Evolutionary conservation across 2,329 filamentous ascomycete species (phyloP).

Genomic region (Calonectria montana): DNA sequence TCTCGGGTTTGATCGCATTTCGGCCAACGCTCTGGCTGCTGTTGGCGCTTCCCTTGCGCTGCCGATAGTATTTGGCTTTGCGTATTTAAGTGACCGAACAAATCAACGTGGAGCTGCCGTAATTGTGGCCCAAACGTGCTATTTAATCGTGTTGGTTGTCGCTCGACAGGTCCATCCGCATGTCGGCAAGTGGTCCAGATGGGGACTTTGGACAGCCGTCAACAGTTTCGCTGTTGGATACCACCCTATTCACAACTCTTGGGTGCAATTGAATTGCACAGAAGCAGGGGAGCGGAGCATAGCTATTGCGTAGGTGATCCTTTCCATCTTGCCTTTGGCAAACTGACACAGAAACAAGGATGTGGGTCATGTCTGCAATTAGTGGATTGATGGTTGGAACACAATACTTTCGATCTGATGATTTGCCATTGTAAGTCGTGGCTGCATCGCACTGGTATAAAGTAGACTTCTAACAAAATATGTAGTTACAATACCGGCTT

Average conservation of each 20-base stretch:
- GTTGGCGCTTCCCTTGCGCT: conserved; percentile 57
- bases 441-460: no score
- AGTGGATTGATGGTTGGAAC: conserved; percentile 61
- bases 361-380: conserved; percentile 61
- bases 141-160: conserved; percentile 57
- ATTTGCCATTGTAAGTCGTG: conserved; percentile 47
- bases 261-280: conserved; percentile 62
- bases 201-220: conserved; percentile 55
- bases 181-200: conserved; percentile 23
- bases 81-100: conserved; percentile 59
- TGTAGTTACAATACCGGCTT: background rate
- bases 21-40: conserved; percentile 60
- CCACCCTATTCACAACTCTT: conserved; percentile 63
- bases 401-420: conserved; percentile 56
- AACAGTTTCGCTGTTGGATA: conserved; percentile 63
- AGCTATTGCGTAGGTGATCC: conserved; percentile 44
- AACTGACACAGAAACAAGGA: conserved; percentile 45
- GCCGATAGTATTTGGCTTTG: conserved; percentile 60
- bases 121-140: conserved; percentile 56
- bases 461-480: background rate
- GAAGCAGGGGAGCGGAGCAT: conserved; percentile 59
- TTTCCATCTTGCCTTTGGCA: background rate
- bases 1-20: conserved; percentile 57
- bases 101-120: conserved; percentile 57
- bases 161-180: conserved; percentile 46